Base-by-base conservation (phyloP, 1,284 basidiomycete genomes). In the Puccinia novopanici region DNA sequence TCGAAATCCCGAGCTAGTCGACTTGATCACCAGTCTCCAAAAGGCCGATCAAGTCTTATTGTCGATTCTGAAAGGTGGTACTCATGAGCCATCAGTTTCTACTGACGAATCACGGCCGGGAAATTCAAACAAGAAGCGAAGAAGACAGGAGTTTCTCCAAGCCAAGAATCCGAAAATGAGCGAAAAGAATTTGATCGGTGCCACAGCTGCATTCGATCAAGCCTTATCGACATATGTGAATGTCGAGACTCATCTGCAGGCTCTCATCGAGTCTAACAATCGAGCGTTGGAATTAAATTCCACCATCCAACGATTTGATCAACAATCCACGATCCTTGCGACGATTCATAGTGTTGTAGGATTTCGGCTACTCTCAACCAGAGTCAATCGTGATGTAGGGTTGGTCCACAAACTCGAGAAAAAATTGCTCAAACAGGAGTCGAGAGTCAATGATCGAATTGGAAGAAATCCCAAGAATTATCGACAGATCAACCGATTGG, bases 331-430 rank as follows among this genome's bases (percentile, higher is more conserved):
- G 30, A 30, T 45, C 17, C 72, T 74, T 10, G 40, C 24, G 5
- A 59, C 30, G 59, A 65, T 75, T 22, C 59, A 75, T 22, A 52
- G 54, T 19, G 30, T 61, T 27, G 57, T 75, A 13, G 54, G 57
- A 3, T 75, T 75, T 30, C 37, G 74, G 34, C 61, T 75, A 50
- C 59, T 75, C 24, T 75, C 59, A 8, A 75, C 74, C 45, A 40
- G 74, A 75, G 61, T 75, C 59, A 52, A 75, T 50, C 74, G 74
- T 12, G 74, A 75, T 50, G 45, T 63, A 6, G n/a, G 30, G 17
- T 37, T 75, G 45, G 57, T 75, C 27, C 27, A 65, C 6, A 75
- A 61, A 42, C 74, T 75, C 45, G 59, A 74, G 17, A 57, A 42
- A 19, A 55, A 74, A 30, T 48, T 57, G 52, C 5, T 9, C 34